Conservation (phyloP, 2,329 filamentous ascomycete genomes). For the Huntiella bhutanensis region DNA sequence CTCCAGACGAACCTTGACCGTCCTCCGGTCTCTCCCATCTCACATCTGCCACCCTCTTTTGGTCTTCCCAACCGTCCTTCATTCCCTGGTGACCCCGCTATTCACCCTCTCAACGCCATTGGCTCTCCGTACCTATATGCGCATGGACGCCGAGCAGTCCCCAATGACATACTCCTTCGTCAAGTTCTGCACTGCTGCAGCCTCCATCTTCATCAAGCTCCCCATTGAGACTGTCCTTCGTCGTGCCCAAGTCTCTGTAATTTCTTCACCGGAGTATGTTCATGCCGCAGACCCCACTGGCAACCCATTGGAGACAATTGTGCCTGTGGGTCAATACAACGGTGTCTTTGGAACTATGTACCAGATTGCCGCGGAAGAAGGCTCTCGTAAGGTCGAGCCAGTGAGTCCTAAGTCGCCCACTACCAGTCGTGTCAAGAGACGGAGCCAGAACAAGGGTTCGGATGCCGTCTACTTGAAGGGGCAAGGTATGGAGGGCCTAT, state of each 20-base stretch:
- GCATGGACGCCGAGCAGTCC: conserved; percentile 63
- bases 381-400: conserved; percentile 31
- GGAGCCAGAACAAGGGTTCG: conserved; percentile 14
- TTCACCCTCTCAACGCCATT: conserved; percentile 70
- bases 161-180: conserved; percentile 66
- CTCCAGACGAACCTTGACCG: conserved; percentile 59
- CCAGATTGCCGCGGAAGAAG: conserved; percentile 69
- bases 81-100: conserved; percentile 67
- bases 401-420: conserved; percentile 4
- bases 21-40: conserved; percentile 60
- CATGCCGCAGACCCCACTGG: conserved; percentile 27
- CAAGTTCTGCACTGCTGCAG: conserved; percentile 62
- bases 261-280: conserved; percentile 34
- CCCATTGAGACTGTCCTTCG: conserved; percentile 84
- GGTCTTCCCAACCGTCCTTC: conserved; percentile 66
- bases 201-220: conserved; percentile 69
- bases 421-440: conserved; percentile 2
- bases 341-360: conserved; percentile 89
- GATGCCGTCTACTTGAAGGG: conserved; percentile 36
- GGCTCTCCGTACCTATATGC: conserved; percentile 65
- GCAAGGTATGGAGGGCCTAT: conserved; percentile 49
- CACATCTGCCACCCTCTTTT: conserved; percentile 53
- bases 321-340: conserved; percentile 61
- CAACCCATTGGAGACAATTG: conserved; percentile 46
- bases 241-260: conserved; percentile 63